These are phyloP conservation scores for Entrophospora sp. DNA, from an alignment of 192 early-diverging fungal genomes.

Conservation along the genomic window DNA sequence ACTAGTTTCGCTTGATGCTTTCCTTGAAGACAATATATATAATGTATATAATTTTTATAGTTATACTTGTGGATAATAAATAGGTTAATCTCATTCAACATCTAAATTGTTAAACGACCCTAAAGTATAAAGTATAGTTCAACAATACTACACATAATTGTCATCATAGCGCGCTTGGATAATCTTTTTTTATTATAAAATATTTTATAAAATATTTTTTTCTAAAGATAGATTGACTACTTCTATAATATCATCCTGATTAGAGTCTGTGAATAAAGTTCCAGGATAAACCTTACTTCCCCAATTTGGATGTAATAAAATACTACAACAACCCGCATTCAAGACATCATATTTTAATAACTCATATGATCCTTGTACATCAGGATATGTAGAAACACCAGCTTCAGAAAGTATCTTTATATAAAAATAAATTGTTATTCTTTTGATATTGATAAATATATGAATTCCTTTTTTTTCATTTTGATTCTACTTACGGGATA, in stretches of 20 bases:
- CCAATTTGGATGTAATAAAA: conserved; percentile 83
- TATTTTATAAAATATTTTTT: conserved; percentile 48
- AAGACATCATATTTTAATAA: conserved; percentile 70
- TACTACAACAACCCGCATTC: conserved; percentile 75
- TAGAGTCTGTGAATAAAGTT: conserved; percentile 77
- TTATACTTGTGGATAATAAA: too few relatives aligned
- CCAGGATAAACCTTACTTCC: conserved; percentile 84
- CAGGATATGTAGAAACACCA: conserved; percentile 77
- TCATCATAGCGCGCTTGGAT: too few relatives aligned
- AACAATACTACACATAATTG: too few relatives aligned
- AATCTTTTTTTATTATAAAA: too few relatives aligned
- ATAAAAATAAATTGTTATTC: background rate
- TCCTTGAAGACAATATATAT: too few relatives aligned
- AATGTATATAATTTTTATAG: too few relatives aligned
- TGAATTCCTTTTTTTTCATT: too few relatives aligned
- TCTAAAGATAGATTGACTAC: conserved; percentile 35
- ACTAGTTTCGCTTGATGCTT: too few relatives aligned
- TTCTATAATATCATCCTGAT: conserved; percentile 33
- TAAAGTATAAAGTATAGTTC: too few relatives aligned
- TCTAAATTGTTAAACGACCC: too few relatives aligned
- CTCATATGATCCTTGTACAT: conserved; percentile 71
- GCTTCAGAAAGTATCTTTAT: conserved; percentile 50
- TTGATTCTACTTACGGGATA: conserved; percentile 51
- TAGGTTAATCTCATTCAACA: too few relatives aligned
- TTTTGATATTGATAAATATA: background rate